Base-by-base conservation (phyloP, 1,284 basidiomycete genomes). In the Boletus hoseneyae region DNA sequence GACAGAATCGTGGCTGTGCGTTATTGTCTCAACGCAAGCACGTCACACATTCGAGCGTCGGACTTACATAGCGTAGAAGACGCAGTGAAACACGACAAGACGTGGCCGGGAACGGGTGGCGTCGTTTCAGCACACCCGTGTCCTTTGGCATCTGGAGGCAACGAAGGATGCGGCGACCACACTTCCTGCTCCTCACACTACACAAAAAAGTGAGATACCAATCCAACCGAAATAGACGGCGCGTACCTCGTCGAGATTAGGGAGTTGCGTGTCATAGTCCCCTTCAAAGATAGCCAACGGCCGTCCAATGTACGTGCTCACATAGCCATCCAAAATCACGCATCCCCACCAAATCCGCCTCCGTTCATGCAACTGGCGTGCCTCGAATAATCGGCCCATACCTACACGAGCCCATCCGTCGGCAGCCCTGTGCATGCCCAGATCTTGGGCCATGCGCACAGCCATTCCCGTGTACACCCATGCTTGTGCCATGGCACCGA, bases 401-500 rank as follows among this genome's bases (percentile, higher is more conserved):
- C 70, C 75, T 25, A 63, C 76, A 30, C 80, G 66, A 53, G 71
- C 80, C 82, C 75, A 84, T 53, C 85, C 85, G 76, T 92, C 88
- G 42, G 90, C 88, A 56, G 79, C 80, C 42, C 89, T 80, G 64
- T 92, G 90, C 74, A 93, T 80, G 10, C 90, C 90, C 48, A 93
- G 68, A 67, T 93, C 90, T 69, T 93, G 90, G 12, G 90, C 91
- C 85, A 89, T 89, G 34, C 86, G 75, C 35, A 89, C 83, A 0
- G 82, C 85, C 82, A 88, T 85, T 7, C 87, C 88, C 18, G 84
- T 77, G 62, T 85, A 90, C 15, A 83, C 76, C 91, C 91, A 93
- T 30, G 88, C 85, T 67, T 87, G 82, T 9, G 86, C 84, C 91
- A 91, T 93, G 13, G 87, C 86, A 21, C 91, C 91, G 51, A 91